phyloP scores from a whole-genome alignment of 2,329 filamentous ascomycete species.

The Xylariales sp. region DNA sequence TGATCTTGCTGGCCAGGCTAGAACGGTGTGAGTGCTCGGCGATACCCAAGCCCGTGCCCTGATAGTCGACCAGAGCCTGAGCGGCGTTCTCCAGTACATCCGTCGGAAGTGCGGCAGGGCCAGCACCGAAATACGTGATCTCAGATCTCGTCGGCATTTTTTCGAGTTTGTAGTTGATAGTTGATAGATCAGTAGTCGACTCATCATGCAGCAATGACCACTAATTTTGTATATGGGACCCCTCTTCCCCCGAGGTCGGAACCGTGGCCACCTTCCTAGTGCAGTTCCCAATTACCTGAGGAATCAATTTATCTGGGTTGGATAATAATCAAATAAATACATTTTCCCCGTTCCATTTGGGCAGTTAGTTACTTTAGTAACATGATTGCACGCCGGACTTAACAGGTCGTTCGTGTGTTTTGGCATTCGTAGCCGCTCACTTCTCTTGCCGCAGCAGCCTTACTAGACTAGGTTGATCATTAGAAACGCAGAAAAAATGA shows the following conservation, averaged over 20 bases:
- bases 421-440: too few species aligned
- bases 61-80: conserved; percentile 73
- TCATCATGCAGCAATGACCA: too few species aligned
- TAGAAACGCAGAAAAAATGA: too few species aligned
- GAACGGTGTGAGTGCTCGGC: conserved; percentile 91
- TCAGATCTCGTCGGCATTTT: conserved; percentile 52
- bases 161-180: not conserved
- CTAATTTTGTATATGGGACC: not conserved
- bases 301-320: too few species aligned
- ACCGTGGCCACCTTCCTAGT: not conserved
- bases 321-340: too few species aligned
- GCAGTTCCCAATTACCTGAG: too few species aligned
- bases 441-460: too few species aligned
- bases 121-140: conserved; percentile 84
- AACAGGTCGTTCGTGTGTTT: too few species aligned
- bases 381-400: too few species aligned
- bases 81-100: conserved; percentile 73
- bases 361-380: not conserved
- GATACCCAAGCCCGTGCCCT: conserved; percentile 75
- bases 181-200: too few species aligned
- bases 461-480: too few species aligned
- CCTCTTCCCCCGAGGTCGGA: conserved; percentile 1
- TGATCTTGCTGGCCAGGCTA: conserved; percentile 68
- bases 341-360: too few species aligned
- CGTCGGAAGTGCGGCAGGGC: conserved; percentile 82